Percentiles rank a stretch among this genome's conserved stretches.
Conservation (phyloP, 208 protist species). For the Crithidia brevicula region DNA sequence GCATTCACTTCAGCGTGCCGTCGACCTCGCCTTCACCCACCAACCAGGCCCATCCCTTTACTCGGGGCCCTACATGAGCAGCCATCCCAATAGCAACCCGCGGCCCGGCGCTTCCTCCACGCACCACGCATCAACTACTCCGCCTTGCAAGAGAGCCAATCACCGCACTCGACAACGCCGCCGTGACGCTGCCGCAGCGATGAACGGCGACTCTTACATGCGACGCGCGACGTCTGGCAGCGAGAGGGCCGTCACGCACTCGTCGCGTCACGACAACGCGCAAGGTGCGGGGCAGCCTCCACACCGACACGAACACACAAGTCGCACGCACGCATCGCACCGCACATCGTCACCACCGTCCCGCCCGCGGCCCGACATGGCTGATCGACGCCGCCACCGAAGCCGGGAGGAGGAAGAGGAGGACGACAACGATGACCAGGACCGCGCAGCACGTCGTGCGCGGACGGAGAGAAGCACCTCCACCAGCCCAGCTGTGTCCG, state of each 20-base stretch:
- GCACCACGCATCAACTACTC: too few species aligned
- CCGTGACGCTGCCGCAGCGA: too few species aligned
- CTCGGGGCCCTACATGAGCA: neutral
- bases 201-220: too few species aligned
- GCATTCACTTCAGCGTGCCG: neutral
- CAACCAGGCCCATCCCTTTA: neutral
- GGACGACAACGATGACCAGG: neutral
- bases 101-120: too few species aligned
- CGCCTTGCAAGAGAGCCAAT: too few species aligned
- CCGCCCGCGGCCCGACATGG: too few species aligned
- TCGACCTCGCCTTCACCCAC: neutral
- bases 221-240: neutral
- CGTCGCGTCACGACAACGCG: too few species aligned
- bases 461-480: neutral
- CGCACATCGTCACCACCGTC: neutral
- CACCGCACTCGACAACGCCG: too few species aligned
- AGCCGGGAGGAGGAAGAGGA: conserved; percentile 1
- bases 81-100: too few species aligned
- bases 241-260: neutral
- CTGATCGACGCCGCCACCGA: neutral
- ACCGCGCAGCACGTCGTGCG: neutral
- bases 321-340: neutral
- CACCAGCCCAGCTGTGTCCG: neutral
- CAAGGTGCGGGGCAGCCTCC: too few species aligned
- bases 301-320: too few species aligned